Evolutionary conservation across 805 yeast genomes (phyloP).

Genomic region (Kodamaea leandrae): DNA sequence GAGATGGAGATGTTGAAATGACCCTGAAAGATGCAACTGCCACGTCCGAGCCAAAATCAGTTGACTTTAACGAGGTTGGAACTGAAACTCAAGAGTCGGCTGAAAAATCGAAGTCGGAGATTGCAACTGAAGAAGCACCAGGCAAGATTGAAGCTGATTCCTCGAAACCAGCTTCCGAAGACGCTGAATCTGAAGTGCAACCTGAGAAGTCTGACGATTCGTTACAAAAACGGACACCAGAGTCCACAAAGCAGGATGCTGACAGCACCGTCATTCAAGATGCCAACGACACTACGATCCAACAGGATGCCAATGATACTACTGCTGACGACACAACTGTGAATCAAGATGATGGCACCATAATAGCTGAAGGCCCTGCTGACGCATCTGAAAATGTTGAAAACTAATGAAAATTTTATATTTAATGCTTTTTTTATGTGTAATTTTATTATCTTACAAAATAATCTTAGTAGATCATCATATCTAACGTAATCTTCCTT

Average conservation of each 20-base stretch:
- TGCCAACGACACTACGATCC: conserved; percentile 46
- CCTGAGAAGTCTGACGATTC: too few relatives aligned
- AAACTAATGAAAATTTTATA: not conserved
- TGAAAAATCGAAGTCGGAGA: too few relatives aligned
- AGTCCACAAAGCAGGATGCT: conserved; percentile 1
- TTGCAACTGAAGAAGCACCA: too few relatives aligned
- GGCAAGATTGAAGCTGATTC: too few relatives aligned
- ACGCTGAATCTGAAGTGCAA: not conserved
- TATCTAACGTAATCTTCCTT: conserved; percentile 27
- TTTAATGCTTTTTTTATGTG: not conserved
- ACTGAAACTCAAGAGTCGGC: too few relatives aligned
- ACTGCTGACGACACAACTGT: conserved; percentile 41
- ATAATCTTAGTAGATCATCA: not conserved
- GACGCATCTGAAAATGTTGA: conserved; percentile 9
- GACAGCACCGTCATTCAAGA: conserved; percentile 31
- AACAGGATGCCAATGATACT: conserved; percentile 49
- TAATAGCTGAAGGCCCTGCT: conserved; percentile 17
- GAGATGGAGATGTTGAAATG: not conserved
- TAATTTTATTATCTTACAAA: not conserved
- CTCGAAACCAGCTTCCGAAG: not conserved
- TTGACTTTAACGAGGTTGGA: too few relatives aligned
- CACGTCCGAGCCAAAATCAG: too few relatives aligned
- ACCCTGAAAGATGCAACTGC: not conserved
- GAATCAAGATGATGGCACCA: conserved; percentile 25
- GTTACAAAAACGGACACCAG: not conserved